These are phyloP conservation scores for Ephemerocybe angulata DNA, from an alignment of 768 basidiomycete genomes.

Conservation along the genomic window DNA sequence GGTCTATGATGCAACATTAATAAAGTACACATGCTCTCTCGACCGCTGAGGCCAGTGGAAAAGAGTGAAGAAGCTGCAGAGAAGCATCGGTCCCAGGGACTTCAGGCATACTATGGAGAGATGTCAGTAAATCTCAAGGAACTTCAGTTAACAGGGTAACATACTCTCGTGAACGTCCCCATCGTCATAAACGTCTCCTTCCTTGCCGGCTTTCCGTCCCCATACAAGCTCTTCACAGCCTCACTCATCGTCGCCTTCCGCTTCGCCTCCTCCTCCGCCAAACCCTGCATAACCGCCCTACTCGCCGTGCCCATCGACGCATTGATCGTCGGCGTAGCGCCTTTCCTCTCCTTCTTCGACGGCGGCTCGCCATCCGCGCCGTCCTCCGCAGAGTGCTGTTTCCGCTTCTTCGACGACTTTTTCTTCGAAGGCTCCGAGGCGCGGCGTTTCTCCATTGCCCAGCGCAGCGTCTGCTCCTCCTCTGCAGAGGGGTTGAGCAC, in stretches of 20 bases:
- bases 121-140: too few species aligned
- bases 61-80: too few species aligned
- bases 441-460: slow-evolving; percentile 54
- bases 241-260: slow-evolving; percentile 82
- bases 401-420: slow-evolving; percentile 61
- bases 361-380: slow-evolving; percentile 33
- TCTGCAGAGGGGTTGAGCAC: slow-evolving; percentile 66
- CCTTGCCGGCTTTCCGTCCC: slow-evolving; percentile 46
- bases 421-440: slow-evolving; percentile 54
- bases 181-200: slow-evolving; percentile 92
- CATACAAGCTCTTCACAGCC: slow-evolving; percentile 81
- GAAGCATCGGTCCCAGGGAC: too few species aligned
- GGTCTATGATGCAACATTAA: too few species aligned
- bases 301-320: slow-evolving; percentile 55
- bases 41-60: too few species aligned
- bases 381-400: slow-evolving; percentile 24
- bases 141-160: too few species aligned
- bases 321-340: slow-evolving; percentile 44
- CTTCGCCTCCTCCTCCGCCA: slow-evolving; percentile 80
- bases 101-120: too few species aligned
- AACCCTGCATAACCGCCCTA: slow-evolving; percentile 63
- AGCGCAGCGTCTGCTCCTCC: slow-evolving; percentile 58
- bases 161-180: slow-evolving; percentile 86
- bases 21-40: too few species aligned
- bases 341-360: slow-evolving; percentile 50